Conservation (phyloP, 495 filamentous ascomycete genomes). For the Astrothelium macrocarpum region DNA sequence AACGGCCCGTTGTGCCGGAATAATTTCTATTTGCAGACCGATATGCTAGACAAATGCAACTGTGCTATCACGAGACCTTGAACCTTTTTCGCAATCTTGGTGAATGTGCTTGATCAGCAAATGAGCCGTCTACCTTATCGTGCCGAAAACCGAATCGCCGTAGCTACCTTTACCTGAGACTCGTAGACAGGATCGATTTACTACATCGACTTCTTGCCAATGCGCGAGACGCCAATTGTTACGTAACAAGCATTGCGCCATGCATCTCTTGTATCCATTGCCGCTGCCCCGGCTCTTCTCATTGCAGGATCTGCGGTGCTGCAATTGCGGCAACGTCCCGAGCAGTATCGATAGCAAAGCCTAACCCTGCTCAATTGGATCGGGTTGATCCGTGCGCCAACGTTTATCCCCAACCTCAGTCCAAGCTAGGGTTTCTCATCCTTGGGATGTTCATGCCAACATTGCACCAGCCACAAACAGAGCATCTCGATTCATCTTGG, state of each 20-base stretch:
- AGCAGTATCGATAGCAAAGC: background rate
- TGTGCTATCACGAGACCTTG: background rate
- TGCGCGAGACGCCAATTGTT: too few species aligned
- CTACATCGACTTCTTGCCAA: too few species aligned
- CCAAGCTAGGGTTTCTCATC: background rate
- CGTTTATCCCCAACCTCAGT: background rate
- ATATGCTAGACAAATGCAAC: background rate
- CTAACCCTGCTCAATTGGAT: background rate
- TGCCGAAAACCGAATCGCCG: background rate
- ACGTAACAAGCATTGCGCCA: background rate
- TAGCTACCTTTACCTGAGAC: background rate
- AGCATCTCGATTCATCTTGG: background rate
- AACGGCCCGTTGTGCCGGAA: background rate
- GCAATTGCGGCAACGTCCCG: background rate
- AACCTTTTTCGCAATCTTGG: background rate
- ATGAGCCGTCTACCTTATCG: background rate
- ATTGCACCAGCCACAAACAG: background rate
- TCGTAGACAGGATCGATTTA: too few species aligned
- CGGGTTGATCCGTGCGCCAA: constrained; percentile 3
- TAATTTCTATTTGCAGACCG: background rate
- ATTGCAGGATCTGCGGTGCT: background rate
- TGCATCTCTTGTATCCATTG: background rate
- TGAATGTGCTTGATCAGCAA: background rate
- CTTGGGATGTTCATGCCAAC: background rate
- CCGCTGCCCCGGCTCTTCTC: background rate